Percentiles rank a stretch among this genome's conserved stretches.
Conservation (phyloP, 2,329 filamentous ascomycete genomes). For the Beauveria sp. region DNA sequence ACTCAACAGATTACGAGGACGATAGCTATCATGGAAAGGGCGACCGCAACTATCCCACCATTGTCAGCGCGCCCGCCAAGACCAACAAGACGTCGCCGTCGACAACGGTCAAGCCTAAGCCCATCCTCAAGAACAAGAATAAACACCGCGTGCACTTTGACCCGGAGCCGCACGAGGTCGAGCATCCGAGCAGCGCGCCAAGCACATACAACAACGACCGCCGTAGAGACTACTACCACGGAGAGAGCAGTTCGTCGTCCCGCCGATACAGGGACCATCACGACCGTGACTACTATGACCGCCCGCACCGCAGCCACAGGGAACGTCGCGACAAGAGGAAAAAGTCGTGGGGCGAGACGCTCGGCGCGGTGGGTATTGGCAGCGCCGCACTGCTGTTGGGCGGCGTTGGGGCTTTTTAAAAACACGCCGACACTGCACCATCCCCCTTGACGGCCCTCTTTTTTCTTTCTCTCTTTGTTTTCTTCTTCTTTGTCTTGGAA, state of each 20-base stretch:
- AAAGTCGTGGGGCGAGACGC: conserved; percentile 44
- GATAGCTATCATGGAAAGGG: conserved; percentile 23
- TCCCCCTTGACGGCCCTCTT: neutral
- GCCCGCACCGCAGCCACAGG: conserved; percentile 24
- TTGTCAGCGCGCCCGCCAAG: conserved; percentile 29
- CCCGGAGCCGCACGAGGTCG: conserved; percentile 39
- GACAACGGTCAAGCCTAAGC: conserved; percentile 38
- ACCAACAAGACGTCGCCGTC: conserved; percentile 26
- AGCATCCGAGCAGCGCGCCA: conserved; percentile 21
- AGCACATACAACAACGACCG: conserved; percentile 26
- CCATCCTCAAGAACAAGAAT: conserved; percentile 55
- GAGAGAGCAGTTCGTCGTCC: conserved; percentile 17
- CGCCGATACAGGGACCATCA: conserved; percentile 18
- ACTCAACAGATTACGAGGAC: conserved; percentile 26
- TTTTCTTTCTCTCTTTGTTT: neutral
- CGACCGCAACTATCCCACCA: conserved; percentile 27
- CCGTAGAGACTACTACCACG: conserved; percentile 18
- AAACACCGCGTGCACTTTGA: conserved; percentile 49
- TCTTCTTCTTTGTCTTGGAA: neutral
- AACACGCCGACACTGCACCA: no score
- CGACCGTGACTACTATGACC: conserved; percentile 14
- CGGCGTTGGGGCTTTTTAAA: conserved; percentile 31
- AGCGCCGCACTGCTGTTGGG: conserved; percentile 52
- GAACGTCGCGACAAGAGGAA: conserved; percentile 29
- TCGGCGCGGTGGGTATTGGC: conserved; percentile 52